phyloP scores from a whole-genome alignment of 116 monocot genomes.

The Zostera marina region DNA sequence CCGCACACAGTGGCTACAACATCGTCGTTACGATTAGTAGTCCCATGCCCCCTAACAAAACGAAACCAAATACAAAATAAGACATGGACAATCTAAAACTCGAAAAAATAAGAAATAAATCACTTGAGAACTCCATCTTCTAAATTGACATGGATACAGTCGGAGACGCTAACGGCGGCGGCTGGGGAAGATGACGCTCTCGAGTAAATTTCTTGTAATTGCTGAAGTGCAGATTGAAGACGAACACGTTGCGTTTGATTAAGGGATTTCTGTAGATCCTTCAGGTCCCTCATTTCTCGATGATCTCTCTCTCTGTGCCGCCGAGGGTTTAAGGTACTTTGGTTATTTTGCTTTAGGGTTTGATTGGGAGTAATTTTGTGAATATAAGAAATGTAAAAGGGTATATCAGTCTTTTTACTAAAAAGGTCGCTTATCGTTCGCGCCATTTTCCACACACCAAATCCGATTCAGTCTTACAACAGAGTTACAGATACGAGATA shows the following conservation, averaged over 20 bases:
- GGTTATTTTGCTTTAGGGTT: no score
- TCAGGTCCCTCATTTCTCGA: constrained; percentile 16
- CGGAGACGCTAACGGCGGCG: constrained; percentile 40
- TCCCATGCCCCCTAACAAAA: constrained; percentile 75
- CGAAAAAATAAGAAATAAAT: background rate
- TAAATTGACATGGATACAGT: constrained; percentile 60
- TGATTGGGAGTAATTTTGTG: no score
- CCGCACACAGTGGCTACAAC: constrained; percentile 86
- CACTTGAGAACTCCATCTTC: constrained; percentile 96
- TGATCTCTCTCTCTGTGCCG: background rate
- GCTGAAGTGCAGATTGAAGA: constrained; percentile 53
- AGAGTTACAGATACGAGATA: no score
- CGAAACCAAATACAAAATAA: background rate
- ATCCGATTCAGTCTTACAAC: no score
- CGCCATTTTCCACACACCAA: no score
- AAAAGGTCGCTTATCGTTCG: no score
- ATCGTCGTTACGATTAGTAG: constrained; percentile 45
- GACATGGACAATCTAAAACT: background rate
- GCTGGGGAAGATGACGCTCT: constrained; percentile 4
- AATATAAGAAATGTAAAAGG: no score
- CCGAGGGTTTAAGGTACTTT: background rate
- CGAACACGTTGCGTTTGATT: constrained; percentile 77
- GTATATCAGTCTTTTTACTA: no score
- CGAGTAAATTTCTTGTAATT: constrained; percentile 37
- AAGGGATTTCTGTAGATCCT: constrained; percentile 29